A percentile compares a stretch with the other conserved stretches of the same genome.
These are phyloP conservation scores for Paraphaeosphaeria sporulosa DNA, from an alignment of 2,329 filamentous ascomycete genomes.

Conservation along the genomic window DNA sequence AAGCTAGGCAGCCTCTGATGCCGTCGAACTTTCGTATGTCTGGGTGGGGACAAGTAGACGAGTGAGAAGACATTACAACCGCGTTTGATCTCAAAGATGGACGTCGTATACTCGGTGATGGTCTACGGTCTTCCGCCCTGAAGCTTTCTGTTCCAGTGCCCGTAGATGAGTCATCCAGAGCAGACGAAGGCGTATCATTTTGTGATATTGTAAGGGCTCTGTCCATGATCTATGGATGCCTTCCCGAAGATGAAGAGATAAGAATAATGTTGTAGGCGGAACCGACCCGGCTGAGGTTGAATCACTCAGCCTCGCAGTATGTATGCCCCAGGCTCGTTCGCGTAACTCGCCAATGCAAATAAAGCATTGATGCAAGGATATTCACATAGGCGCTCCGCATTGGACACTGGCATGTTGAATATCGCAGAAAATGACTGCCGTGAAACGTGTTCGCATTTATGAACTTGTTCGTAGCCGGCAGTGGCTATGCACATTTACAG, in stretches of 20 bases:
- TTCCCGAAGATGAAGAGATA: not conserved
- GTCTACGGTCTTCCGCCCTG: too few species aligned
- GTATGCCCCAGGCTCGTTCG: not conserved
- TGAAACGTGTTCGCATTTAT: not conserved
- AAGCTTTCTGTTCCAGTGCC: too few species aligned
- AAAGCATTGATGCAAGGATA: not conserved
- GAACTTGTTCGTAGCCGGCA: not conserved
- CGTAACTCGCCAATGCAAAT: slow-evolving; percentile 1
- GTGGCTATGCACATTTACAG: not conserved
- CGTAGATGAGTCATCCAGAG: too few species aligned
- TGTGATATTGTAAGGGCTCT: slow-evolving; percentile 23
- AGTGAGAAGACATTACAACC: too few species aligned
- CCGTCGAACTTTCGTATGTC: too few species aligned
- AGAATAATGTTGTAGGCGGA: not conserved
- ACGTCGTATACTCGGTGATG: too few species aligned
- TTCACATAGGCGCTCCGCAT: not conserved
- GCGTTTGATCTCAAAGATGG: too few species aligned
- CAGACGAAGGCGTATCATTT: not conserved
- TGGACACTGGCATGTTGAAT: not conserved
- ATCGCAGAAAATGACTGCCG: too few species aligned
- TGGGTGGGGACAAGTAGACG: too few species aligned
- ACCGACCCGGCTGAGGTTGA: slow-evolving; percentile 4
- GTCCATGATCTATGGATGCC: slow-evolving; percentile 33
- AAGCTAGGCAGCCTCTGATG: too few species aligned
- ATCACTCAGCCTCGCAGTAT: not conserved